phyloP scores from a whole-genome alignment of 495 filamentous ascomycete species.

The Penicillium malachiteum region DNA sequence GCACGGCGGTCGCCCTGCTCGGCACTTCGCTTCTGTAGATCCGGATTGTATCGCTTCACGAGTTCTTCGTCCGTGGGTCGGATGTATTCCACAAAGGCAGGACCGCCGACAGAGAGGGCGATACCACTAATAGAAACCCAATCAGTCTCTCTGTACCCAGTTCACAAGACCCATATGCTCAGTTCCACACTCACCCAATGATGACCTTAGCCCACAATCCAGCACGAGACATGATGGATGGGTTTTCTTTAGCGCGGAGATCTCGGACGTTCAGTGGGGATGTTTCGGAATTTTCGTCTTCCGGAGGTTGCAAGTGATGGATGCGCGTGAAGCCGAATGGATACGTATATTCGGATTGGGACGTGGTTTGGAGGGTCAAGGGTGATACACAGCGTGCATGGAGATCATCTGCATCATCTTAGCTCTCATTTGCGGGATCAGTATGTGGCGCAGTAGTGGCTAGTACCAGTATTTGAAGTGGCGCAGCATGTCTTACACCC shows the following conservation, averaged over 20 bases:
- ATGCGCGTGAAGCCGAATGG: not conserved
- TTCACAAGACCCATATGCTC: not conserved
- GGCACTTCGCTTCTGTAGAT: constrained; percentile 78
- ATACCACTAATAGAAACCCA: constrained; percentile 52
- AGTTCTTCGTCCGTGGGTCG: constrained; percentile 89
- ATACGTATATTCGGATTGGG: not conserved
- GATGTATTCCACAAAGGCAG: constrained; percentile 76
- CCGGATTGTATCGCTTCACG: constrained; percentile 89
- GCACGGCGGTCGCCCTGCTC: constrained; percentile 69
- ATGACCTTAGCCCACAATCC: constrained; percentile 57
- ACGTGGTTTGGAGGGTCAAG: not conserved
- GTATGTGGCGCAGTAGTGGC: constrained; percentile 17
- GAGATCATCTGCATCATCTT: constrained; percentile 22
- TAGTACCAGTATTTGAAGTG: not conserved
- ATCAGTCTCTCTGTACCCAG: constrained; percentile 7
- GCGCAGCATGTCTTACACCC: constrained; percentile 17
- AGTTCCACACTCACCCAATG: constrained; percentile 39
- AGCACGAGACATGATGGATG: constrained; percentile 47
- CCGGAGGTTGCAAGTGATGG: not conserved
- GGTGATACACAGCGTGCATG: constrained; percentile 8
- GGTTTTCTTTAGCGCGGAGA: not conserved
- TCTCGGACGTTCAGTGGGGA: not conserved
- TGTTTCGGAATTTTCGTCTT: not conserved
- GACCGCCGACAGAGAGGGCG: constrained; percentile 74
- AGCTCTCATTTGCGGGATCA: constrained; percentile 20